phyloP scores from a whole-genome alignment of 129 eudicot genomes.

The Glebionis coronaria region DNA sequence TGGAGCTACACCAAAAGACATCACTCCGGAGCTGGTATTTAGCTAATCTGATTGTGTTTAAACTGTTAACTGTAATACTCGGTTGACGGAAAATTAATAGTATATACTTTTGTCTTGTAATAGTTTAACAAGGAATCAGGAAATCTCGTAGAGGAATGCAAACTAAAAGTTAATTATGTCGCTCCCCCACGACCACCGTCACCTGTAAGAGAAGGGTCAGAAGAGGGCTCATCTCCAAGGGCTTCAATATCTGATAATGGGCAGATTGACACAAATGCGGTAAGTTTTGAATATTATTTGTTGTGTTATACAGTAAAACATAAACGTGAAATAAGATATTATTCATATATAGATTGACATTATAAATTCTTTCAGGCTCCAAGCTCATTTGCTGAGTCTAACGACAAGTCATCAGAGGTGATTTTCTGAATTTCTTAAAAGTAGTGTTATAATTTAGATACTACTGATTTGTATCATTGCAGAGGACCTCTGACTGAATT shows the following conservation, averaged over 20 bases:
- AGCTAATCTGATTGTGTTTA: neutral
- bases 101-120: slow-evolving; percentile 6
- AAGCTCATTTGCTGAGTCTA: slow-evolving; percentile 39
- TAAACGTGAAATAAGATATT: no score
- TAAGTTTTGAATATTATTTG: slow-evolving; percentile 25
- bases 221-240: slow-evolving; percentile 75
- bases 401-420: slow-evolving; percentile 60
- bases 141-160: slow-evolving; percentile 67
- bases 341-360: neutral
- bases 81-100: neutral
- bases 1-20: slow-evolving; percentile 49
- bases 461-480: neutral
- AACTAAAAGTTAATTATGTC: slow-evolving; percentile 62
- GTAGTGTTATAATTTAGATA: neutral
- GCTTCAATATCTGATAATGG: slow-evolving; percentile 65
- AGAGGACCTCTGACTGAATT: neutral
- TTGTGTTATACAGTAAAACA: neutral
- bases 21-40: slow-evolving; percentile 63
- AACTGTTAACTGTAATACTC: neutral
- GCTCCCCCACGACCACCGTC: slow-evolving; percentile 75
- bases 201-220: slow-evolving; percentile 69
- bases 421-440: slow-evolving; percentile 16
- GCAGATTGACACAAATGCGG: slow-evolving; percentile 35
- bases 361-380: slow-evolving; percentile 32
- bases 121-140: slow-evolving; percentile 73